Percentiles rank a stretch among this genome's conserved stretches.
Evolutionary conservation across 148 eudicot species (phyloP).

Genomic region (Beta vulgaris): DNA sequence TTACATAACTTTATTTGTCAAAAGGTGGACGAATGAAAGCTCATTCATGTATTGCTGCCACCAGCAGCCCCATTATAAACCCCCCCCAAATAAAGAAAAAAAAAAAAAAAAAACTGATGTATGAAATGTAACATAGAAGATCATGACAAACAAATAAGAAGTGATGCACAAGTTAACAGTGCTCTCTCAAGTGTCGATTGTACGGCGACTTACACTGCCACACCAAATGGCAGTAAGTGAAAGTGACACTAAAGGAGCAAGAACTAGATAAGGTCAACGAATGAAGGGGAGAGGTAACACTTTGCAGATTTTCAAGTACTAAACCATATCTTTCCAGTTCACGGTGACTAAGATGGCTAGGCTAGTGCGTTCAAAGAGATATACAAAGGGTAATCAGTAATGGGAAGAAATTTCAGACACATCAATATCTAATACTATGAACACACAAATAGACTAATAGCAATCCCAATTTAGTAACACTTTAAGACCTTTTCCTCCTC

Average conservation of each 20-base stretch:
- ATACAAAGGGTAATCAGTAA: background rate
- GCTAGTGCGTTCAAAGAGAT: background rate
- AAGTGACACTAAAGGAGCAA: background rate
- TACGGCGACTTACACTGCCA: no score
- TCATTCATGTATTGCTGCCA: no score
- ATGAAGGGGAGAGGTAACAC: background rate
- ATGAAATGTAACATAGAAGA: background rate
- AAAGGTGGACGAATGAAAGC: no score
- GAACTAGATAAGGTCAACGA: background rate
- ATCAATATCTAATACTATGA: no score
- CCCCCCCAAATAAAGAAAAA: background rate
- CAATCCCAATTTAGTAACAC: background rate
- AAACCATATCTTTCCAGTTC: background rate
- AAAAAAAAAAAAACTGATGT: background rate
- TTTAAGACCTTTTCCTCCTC: slow-evolving; percentile 88
- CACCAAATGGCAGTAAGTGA: background rate
- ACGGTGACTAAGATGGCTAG: background rate
- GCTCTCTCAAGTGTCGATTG: no score
- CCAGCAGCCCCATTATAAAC: no score
- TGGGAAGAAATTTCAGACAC: background rate
- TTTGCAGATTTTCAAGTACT: no score
- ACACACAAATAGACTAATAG: background rate
- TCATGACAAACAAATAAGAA: background rate
- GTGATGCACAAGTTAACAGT: background rate
- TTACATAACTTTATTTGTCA: no score